Evolutionary conservation across 768 basidiomycete species (phyloP), one percentile per base, ranked within the genome.

Genomic region (Boletus bicolor): DNA sequence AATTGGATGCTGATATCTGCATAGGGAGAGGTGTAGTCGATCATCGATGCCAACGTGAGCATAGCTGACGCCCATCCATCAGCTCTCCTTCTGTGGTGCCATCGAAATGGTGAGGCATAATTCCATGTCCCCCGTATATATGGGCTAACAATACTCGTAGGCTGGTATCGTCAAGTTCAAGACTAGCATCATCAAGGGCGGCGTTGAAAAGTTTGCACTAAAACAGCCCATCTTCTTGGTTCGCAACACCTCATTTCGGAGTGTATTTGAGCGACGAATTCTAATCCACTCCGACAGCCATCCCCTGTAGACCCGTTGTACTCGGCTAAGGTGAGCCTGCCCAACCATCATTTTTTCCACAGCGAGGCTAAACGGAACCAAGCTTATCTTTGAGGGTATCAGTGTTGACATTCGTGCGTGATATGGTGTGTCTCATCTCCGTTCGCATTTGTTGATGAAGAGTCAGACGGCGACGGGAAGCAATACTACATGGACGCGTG

Each of bases 401-500:
- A 82, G 85, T 39, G 87, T 89, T 39, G 85, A 89, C 60, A 76
- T 83, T 55, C 85, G 85, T 85, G 80, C 75, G 50, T 48, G 26
- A 32, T 32, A 24, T 21, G 35, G 11, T 5, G 10, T 26, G 7
- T 30, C 5, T n/a, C 36, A 38, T 49, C 21, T 41, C 2, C 46
- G 58, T 42, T 38, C 34, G 9, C 7, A 53, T 45, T 56, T 10
- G 24, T 48, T 54, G 47, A 53, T 34, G 9, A 21, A 39, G 9
- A 7, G 9, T 9, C 32, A 86, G 85, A 87, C 48, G 88, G 88
- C 1, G 81, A 85, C 62, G 87, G 87, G 11, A 84, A 79, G 56
- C 87, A 89, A 68, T 86, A 88, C 70, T 77, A 83, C 64, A 90
- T 90, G 88, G 85, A 87, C 62, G 83, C 86, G 80, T 87, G 68